Evolutionary conservation across 2,329 filamentous ascomycete genomes (phyloP).

Genomic region (Pseudogymnoascus sp.): DNA sequence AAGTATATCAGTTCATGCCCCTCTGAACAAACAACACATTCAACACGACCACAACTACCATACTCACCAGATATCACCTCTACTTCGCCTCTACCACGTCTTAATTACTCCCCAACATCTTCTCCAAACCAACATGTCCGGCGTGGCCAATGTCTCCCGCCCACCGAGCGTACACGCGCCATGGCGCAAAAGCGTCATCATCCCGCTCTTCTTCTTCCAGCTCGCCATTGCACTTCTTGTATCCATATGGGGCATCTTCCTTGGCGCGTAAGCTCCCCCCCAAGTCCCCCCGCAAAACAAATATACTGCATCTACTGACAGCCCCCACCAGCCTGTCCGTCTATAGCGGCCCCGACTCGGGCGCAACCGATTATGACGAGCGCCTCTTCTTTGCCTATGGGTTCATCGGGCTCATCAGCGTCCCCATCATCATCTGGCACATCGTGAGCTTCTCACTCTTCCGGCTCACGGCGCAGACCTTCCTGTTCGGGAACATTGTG

Average conservation of each 20-base stretch:
- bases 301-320: not conserved
- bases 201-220: not conserved
- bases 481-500: not conserved
- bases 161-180: not conserved
- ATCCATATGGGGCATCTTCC: not conserved
- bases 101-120: not conserved
- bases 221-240: not conserved
- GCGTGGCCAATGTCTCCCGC: not conserved
- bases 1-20: not conserved
- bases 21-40: not conserved
- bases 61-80: not conserved
- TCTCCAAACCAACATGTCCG: not conserved
- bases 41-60: not conserved
- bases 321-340: not conserved
- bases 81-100: not conserved
- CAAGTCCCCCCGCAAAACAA: not conserved
- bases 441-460: not conserved
- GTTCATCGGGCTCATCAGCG: not conserved
- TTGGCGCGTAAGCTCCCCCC: not conserved
- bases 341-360: not conserved
- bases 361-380: not conserved
- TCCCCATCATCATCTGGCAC: not conserved
- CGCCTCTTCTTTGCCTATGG: not conserved
- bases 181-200: slow-evolving; percentile 5
- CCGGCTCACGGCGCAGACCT: not conserved